These are phyloP conservation scores for Suillus discolor DNA, from an alignment of 768 basidiomycete genomes.

Conservation along the genomic window DNA sequence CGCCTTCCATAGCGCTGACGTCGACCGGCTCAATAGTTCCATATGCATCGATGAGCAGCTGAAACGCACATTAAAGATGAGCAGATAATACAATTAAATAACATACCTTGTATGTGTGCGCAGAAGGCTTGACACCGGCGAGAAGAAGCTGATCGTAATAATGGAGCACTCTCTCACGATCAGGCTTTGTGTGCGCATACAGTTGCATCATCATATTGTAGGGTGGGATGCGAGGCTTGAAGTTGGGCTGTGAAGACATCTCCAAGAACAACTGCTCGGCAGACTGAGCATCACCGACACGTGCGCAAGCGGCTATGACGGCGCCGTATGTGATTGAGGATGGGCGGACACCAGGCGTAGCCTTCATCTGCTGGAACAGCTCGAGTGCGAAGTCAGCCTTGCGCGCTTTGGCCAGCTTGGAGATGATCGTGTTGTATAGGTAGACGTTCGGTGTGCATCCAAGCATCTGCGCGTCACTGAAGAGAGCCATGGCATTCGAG, in stretches of 20 bases:
- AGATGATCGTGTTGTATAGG: conserved; percentile 97
- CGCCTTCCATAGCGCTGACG: conserved; percentile 64
- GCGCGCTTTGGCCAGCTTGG: conserved; percentile 91
- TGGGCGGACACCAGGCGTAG: conserved; percentile 51
- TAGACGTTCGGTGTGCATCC: conserved; percentile 81
- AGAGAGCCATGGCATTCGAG: conserved; percentile 81
- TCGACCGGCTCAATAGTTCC: conserved; percentile 86
- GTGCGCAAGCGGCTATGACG: conserved; percentile 89
- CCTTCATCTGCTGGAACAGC: conserved; percentile 88
- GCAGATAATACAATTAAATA: not conserved
- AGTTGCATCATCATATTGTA: conserved; percentile 99
- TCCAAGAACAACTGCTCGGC: conserved; percentile 86
- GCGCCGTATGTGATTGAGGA: conserved; percentile 94
- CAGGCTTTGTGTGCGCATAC: conserved; percentile 88
- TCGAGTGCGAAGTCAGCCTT: conserved; percentile 89
- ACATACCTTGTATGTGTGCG: conserved; percentile 91
- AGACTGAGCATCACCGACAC: conserved; percentile 83
- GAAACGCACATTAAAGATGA: conserved; percentile 3
- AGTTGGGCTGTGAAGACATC: conserved; percentile 74
- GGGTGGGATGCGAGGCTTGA: conserved; percentile 89
- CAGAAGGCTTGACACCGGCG: conserved; percentile 70
- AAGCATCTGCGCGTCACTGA: conserved; percentile 70
- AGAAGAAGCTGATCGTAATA: conserved; percentile 70
- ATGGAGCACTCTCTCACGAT: conserved; percentile 71
- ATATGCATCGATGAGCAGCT: conserved; percentile 90